Conservation (phyloP, 306 rosid species). For the Albizia julibrissin region DNA sequence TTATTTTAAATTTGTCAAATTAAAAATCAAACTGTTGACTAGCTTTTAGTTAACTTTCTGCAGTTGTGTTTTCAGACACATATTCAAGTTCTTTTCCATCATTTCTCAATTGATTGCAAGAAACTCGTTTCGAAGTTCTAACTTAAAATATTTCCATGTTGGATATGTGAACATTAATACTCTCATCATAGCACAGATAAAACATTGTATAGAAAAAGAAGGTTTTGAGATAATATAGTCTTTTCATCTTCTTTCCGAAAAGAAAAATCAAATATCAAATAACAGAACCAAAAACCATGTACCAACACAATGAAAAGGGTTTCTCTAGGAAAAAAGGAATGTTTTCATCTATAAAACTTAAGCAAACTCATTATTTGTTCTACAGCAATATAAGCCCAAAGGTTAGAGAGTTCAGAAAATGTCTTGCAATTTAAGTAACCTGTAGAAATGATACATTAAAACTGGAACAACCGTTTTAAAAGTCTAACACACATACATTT, state of each 20-base stretch:
- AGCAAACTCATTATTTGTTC: constrained; percentile 11
- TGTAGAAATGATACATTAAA: too few relatives aligned
- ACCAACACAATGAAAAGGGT: background rate
- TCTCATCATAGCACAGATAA: background rate
- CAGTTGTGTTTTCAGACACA: background rate
- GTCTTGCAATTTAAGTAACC: constrained; percentile 13
- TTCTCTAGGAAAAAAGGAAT: background rate
- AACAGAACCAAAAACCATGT: background rate
- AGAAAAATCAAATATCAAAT: background rate
- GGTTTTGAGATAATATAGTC: background rate
- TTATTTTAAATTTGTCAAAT: background rate
- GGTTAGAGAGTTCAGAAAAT: background rate
- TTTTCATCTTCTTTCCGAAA: background rate
- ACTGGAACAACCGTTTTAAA: too few relatives aligned
- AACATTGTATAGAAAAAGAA: background rate
- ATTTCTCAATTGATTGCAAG: background rate
- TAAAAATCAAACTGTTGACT: background rate
- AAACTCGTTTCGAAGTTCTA: background rate
- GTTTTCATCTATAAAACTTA: background rate
- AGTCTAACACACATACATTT: too few relatives aligned
- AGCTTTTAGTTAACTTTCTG: background rate
- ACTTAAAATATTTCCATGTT: background rate
- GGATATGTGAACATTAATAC: background rate
- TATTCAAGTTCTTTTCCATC: background rate
- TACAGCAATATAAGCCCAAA: background rate